Conservation (phyloP, 73 alveolate genomes). For the Chromera velia region DNA sequence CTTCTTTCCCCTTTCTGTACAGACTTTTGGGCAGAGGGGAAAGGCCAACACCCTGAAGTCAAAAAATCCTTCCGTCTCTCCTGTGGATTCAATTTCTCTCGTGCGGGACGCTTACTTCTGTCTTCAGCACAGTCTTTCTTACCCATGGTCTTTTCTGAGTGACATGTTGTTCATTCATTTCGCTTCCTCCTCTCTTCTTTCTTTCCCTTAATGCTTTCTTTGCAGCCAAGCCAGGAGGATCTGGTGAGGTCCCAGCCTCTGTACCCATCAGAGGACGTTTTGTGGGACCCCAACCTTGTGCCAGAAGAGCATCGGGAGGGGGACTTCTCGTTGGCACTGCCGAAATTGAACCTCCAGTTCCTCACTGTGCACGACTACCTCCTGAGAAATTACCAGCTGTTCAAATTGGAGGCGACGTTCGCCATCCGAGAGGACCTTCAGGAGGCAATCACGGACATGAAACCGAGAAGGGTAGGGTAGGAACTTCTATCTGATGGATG, state of each 20-base stretch:
- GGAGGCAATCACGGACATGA: conserved; percentile 54
- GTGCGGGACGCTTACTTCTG: too few species aligned
- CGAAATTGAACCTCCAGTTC: conserved; percentile 62
- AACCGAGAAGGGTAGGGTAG: conserved; percentile 11
- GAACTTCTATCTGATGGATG: conserved; percentile 45
- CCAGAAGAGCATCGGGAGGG: conserved; percentile 58
- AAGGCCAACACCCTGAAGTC: too few species aligned
- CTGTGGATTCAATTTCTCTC: too few species aligned
- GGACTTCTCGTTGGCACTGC: conserved; percentile 56
- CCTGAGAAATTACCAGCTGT: conserved; percentile 59
- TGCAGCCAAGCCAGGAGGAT: neutral
- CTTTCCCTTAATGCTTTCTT: neutral
- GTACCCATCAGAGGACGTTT: conserved; percentile 58
- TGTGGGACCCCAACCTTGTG: conserved; percentile 57
- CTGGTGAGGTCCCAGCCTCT: conserved; percentile 40
- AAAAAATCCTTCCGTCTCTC: too few species aligned
- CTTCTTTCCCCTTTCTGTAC: too few species aligned
- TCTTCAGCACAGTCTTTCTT: too few species aligned
- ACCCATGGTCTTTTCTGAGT: too few species aligned
- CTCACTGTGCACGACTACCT: conserved; percentile 62
- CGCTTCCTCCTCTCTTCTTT: neutral
- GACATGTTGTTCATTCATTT: neutral
- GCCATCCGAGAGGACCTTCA: conserved; percentile 65
- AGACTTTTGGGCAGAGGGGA: too few species aligned
- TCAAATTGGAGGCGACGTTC: conserved; percentile 57